A percentile compares a stretch with the other conserved stretches of the same genome.
These are phyloP conservation scores for Sphagnum fallax DNA, from an alignment of 228 moss, liverwort and hornwort species.

Conservation along the genomic window DNA sequence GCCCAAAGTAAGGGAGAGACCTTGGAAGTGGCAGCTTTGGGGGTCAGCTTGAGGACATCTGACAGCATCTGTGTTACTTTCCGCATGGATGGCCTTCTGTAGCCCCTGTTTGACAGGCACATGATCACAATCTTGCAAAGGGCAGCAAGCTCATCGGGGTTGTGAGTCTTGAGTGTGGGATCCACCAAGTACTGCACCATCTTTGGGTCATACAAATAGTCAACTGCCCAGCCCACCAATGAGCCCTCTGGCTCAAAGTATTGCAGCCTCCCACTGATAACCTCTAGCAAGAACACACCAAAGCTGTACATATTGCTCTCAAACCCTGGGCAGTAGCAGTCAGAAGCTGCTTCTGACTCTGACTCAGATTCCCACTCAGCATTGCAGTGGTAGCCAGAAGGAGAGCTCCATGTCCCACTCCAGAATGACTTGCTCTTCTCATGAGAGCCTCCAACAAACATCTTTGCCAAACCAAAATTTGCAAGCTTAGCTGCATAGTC, in stretches of 20 bases:
- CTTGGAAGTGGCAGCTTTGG: constrained; percentile 37
- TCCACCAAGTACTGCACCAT: constrained; percentile 37
- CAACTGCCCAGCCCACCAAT: constrained; percentile 32
- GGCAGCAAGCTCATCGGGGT: constrained; percentile 36
- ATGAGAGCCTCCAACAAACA: constrained; percentile 4
- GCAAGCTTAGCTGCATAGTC: constrained; percentile 55
- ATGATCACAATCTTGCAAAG: constrained; percentile 35
- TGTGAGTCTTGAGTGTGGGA: constrained; percentile 36
- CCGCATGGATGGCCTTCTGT: constrained; percentile 42
- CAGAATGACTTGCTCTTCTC: constrained; percentile 39
- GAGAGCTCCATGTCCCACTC: constrained; percentile 8
- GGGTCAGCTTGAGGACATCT: constrained; percentile 31
- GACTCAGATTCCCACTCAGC: constrained; percentile 30
- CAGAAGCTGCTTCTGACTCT: background rate
- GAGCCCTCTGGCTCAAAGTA: constrained; percentile 23
- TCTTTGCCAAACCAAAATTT: constrained; percentile 40
- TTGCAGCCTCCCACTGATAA: constrained; percentile 33
- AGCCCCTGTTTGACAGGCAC: constrained; percentile 22
- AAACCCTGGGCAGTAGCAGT: constrained; percentile 18
- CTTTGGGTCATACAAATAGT: constrained; percentile 26
- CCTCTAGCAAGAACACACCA: constrained; percentile 54
- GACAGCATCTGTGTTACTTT: constrained; percentile 46
- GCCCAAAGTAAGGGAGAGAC: constrained; percentile 64
- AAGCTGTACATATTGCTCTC: constrained; percentile 57
- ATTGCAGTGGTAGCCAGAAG: constrained; percentile 12